Evolutionary conservation across 805 yeast species (phyloP).

Genomic region (Candida parachauliodes): DNA sequence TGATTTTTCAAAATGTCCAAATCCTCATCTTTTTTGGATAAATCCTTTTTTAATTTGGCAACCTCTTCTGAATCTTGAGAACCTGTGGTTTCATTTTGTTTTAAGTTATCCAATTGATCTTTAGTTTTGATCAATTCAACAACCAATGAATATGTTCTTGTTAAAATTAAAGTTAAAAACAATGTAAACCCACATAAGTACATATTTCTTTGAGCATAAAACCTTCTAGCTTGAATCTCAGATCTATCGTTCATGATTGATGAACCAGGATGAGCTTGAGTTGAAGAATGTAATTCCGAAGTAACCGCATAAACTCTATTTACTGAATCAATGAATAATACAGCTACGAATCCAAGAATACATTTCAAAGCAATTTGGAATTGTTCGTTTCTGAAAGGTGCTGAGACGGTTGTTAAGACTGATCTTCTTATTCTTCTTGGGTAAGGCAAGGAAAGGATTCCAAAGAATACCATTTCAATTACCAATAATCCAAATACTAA

Average conservation of each 20-base stretch:
- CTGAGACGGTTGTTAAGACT: slow-evolving; percentile 56
- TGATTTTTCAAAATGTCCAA: slow-evolving; percentile 69
- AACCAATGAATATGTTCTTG: slow-evolving; percentile 79
- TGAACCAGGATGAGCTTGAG: slow-evolving; percentile 16
- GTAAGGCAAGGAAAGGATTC: slow-evolving; percentile 77
- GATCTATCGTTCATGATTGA: slow-evolving; percentile 55
- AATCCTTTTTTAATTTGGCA: slow-evolving; percentile 40
- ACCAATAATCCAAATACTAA: slow-evolving; percentile 72
- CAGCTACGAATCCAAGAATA: slow-evolving; percentile 74
- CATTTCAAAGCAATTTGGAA: slow-evolving; percentile 78
- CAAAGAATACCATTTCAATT: slow-evolving; percentile 73
- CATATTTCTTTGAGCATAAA: slow-evolving; percentile 95
- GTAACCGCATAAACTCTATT: slow-evolving; percentile 74
- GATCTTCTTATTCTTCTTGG: slow-evolving; percentile 73
- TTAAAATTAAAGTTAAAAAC: slow-evolving; percentile 79
- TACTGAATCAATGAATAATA: slow-evolving; percentile 83
- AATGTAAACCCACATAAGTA: slow-evolving; percentile 93
- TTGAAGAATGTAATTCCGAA: slow-evolving; percentile 49
- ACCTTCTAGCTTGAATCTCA: slow-evolving; percentile 85
- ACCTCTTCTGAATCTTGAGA: slow-evolving; percentile 38
- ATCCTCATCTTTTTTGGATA: slow-evolving; percentile 58
- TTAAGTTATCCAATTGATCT: slow-evolving; percentile 48
- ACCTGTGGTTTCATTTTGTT: slow-evolving; percentile 15
- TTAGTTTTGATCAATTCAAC: slow-evolving; percentile 66
- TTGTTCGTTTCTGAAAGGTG: slow-evolving; percentile 68